A percentile compares a stretch with the other conserved stretches of the same genome.
Conservation (phyloP, 2,329 filamentous ascomycete species). For the Xylariomycetidae sp. region DNA sequence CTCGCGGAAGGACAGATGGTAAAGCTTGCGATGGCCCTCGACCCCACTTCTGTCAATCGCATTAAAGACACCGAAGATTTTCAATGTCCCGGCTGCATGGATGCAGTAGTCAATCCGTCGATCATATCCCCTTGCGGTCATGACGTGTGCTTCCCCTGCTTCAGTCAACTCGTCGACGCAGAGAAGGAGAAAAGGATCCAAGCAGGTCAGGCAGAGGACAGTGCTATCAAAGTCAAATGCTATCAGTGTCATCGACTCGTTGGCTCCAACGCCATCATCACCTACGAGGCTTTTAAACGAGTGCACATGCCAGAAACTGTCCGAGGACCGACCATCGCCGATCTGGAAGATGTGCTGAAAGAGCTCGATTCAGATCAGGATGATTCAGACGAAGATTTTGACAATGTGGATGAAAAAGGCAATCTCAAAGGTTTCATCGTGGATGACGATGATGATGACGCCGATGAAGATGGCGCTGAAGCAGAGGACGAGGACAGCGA, state of each 20-base stretch:
- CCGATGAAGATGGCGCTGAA: no score
- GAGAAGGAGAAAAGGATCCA: conserved; percentile 48
- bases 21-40: conserved; percentile 51
- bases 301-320: conserved; percentile 59
- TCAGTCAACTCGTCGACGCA: conserved; percentile 62
- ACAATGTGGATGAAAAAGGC: conserved; percentile 23
- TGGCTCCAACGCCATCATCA: conserved; percentile 65
- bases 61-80: conserved; percentile 58
- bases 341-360: conserved; percentile 31
- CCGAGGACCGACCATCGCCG: conserved; percentile 27
- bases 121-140: conserved; percentile 85
- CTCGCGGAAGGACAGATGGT: conserved; percentile 38
- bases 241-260: conserved; percentile 69
- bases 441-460: conserved; percentile 33
- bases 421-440: conserved; percentile 19
- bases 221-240: conserved; percentile 57
- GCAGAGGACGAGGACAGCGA: conserved; percentile 28
- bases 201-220: conserved; percentile 59
- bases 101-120: conserved; percentile 66
- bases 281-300: conserved; percentile 68
- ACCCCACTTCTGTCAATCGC: conserved; percentile 57
- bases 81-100: conserved; percentile 80
- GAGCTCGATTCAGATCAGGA: conserved; percentile 28
- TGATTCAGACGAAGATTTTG: conserved; percentile 4
- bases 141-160: conserved; percentile 71